A percentile compares a stretch with the other conserved stretches of the same genome.
Conservation (phyloP, 352 stramenopile species). For the Pythium aristosporum region DNA sequence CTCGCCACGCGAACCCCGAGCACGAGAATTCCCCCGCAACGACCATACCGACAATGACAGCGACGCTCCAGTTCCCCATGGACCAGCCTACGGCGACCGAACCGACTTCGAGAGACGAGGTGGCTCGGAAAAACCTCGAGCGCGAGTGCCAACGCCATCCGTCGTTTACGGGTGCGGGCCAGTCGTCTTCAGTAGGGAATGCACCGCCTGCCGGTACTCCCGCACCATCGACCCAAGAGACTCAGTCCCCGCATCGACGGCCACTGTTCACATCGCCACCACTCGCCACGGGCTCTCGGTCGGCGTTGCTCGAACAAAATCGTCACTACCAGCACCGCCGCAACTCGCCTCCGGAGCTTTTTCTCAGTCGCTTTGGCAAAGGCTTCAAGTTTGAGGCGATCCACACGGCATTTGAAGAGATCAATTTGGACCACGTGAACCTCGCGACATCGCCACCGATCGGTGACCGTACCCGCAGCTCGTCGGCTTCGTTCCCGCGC, state of each 20-base stretch:
- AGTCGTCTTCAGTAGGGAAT: neutral
- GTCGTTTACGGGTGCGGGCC: conserved; percentile 6
- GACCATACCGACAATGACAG: neutral
- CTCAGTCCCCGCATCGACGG: neutral
- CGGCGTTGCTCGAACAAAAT: conserved; percentile 27
- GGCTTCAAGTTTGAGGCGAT: conserved; percentile 48
- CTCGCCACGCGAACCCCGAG: conserved; percentile 20
- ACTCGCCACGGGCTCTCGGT: conserved; percentile 42
- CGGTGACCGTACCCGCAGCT: neutral
- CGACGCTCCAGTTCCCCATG: conserved; percentile 26
- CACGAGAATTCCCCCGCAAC: neutral
- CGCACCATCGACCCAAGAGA: too few relatives aligned
- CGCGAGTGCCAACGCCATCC: conserved; percentile 19
- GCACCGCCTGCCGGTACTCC: neutral
- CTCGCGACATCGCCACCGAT: conserved; percentile 17
- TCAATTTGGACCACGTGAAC: conserved; percentile 26
- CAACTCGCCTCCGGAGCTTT: conserved; percentile 67
- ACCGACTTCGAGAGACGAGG: neutral
- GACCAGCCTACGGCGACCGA: conserved; percentile 6
- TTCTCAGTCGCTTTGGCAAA: conserved; percentile 53
- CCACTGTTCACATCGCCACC: conserved; percentile 52
- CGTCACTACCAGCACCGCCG: conserved; percentile 42
- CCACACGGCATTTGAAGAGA: conserved; percentile 29
- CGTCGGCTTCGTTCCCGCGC: neutral
- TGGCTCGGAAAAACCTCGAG: neutral